Conservation (phyloP, 257 asterid genomes). For the Prunella vulgaris region DNA sequence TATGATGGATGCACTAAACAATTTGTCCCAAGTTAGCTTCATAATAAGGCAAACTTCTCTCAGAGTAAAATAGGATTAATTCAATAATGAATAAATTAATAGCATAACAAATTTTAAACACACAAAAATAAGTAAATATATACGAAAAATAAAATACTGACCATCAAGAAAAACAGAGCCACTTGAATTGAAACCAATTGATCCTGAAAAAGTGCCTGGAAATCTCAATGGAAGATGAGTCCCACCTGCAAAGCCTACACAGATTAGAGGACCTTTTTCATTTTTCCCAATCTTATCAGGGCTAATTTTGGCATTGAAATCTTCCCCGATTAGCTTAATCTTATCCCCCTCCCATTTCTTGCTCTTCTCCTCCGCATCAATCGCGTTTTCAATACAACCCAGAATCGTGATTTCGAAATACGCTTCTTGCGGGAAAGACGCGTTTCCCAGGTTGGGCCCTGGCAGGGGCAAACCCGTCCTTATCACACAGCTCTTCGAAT, state of each 20-base stretch:
- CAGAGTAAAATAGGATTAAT: no score
- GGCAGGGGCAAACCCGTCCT: slow-evolving; percentile 73
- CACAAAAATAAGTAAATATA: background rate
- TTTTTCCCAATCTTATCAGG: background rate
- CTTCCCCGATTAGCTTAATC: slow-evolving; percentile 57
- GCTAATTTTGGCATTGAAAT: slow-evolving; percentile 36
- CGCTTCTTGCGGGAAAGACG: slow-evolving; percentile 87
- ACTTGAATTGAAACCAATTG: slow-evolving; percentile 72
- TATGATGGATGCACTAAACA: no score
- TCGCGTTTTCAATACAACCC: slow-evolving; percentile 17
- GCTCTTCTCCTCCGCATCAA: slow-evolving; percentile 12
- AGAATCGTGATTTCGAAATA: slow-evolving; percentile 72
- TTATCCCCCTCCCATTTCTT: slow-evolving; percentile 58
- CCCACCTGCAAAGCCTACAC: slow-evolving; percentile 58
- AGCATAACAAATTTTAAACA: background rate
- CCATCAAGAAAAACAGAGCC: slow-evolving; percentile 86
- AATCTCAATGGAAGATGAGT: slow-evolving; percentile 43
- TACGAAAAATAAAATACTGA: slow-evolving; percentile 19
- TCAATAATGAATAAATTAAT: no score
- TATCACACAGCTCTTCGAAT: slow-evolving; percentile 45
- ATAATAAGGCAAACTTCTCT: no score
- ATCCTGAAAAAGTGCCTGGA: slow-evolving; percentile 69
- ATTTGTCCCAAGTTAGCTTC: background rate
- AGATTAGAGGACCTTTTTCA: slow-evolving; percentile 27
- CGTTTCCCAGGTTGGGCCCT: slow-evolving; percentile 67